Percentiles rank a stretch among this genome's conserved stretches.
Conservation (phyloP, 495 filamentous ascomycete species). For the Penicillium bialowiezense region DNA sequence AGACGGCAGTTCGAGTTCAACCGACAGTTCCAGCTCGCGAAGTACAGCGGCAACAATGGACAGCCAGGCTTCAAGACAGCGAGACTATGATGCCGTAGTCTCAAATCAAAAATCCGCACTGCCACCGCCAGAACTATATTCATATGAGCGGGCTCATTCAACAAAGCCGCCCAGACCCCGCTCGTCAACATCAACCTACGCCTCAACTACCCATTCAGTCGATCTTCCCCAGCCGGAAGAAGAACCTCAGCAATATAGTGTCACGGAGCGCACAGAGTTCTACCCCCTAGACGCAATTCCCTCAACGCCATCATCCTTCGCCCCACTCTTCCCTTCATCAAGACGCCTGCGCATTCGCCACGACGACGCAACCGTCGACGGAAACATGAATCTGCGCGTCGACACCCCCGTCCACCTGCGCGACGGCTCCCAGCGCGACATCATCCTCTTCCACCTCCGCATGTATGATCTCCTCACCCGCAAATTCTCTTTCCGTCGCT, state of each 20-base stretch:
- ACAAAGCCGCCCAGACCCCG: constrained; percentile 39
- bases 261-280: constrained; percentile 62
- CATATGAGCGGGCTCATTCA: not conserved
- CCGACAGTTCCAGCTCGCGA: constrained; percentile 54
- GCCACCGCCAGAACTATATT: not conserved
- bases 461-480: constrained; percentile 89
- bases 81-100: constrained; percentile 28
- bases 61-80: constrained; percentile 23
- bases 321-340: constrained; percentile 80
- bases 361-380: constrained; percentile 87
- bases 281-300: constrained; percentile 62
- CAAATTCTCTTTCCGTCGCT: constrained; percentile 87
- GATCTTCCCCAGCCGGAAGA: constrained; percentile 46
- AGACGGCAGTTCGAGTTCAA: constrained; percentile 54
- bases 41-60: constrained; percentile 67
- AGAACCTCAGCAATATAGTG: constrained; percentile 46
- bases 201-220: constrained; percentile 68
- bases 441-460: constrained; percentile 90
- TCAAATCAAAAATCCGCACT: not conserved
- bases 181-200: constrained; percentile 75
- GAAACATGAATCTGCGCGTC: constrained; percentile 95
- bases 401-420: constrained; percentile 66
- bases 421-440: constrained; percentile 56
- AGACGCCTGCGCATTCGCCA: constrained; percentile 80
- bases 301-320: constrained; percentile 81